These are phyloP conservation scores for Hawksworthiomyces lignivorus DNA, from an alignment of 2,329 filamentous ascomycete species.

Conservation along the genomic window DNA sequence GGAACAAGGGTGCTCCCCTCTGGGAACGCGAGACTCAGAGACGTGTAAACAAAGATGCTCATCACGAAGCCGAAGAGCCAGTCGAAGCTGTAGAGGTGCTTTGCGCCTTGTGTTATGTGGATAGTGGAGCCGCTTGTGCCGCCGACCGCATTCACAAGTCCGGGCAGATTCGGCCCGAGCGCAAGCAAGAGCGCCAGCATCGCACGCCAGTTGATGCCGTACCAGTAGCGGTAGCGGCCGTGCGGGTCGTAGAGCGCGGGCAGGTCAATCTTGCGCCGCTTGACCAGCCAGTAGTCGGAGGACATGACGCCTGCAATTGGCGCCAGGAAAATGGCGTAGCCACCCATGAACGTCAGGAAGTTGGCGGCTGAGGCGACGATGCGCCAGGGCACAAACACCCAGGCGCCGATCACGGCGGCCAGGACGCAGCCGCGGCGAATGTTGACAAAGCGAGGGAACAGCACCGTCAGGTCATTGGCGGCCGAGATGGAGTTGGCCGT, in stretches of 20 bases:
- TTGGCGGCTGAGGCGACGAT: slow-evolving; percentile 14
- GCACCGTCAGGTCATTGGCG: slow-evolving; percentile 25
- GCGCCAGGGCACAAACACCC: slow-evolving; percentile 19
- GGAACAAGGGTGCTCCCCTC: slow-evolving; percentile 39
- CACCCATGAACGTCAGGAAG: slow-evolving; percentile 14
- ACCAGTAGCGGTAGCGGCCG: slow-evolving; percentile 25
- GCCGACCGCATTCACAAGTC: slow-evolving; percentile 7
- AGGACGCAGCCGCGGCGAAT: slow-evolving; percentile 25
- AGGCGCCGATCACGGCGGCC: slow-evolving; percentile 16
- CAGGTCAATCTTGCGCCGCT: slow-evolving; percentile 25
- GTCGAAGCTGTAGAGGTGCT: slow-evolving; percentile 55
- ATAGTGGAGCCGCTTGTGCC: slow-evolving; percentile 6
- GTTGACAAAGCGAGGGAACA: slow-evolving; percentile 26
- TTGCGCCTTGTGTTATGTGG: slow-evolving; percentile 31
- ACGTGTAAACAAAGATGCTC: slow-evolving; percentile 48
- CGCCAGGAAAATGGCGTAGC: slow-evolving; percentile 17
- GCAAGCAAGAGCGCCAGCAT: slow-evolving; percentile 4
- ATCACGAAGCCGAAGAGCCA: slow-evolving; percentile 55
- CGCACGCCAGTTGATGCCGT: slow-evolving; percentile 17
- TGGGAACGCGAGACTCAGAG: slow-evolving; percentile 40
- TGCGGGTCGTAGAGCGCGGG: slow-evolving; percentile 28
- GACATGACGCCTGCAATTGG: slow-evolving; percentile 25
- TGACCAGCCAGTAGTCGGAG: slow-evolving; percentile 31
- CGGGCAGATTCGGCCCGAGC: slow-evolving; percentile 10
- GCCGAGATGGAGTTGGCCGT: slow-evolving; percentile 28